These are phyloP conservation scores for Kurtzmaniella quercitrusa DNA, from an alignment of 1,139 yeast genomes.

Conservation along the genomic window DNA sequence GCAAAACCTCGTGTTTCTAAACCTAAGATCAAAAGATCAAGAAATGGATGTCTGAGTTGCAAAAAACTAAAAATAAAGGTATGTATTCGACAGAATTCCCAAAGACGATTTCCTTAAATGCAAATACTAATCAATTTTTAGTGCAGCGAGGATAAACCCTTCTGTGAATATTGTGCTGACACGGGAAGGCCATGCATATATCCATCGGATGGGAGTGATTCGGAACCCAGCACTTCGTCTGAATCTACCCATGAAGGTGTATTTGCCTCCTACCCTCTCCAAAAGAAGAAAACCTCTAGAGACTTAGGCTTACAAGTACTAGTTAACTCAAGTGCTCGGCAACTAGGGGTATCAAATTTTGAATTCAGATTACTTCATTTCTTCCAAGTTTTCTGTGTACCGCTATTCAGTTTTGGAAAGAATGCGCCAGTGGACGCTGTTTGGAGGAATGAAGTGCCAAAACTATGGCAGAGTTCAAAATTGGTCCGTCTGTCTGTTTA, in stretches of 20 bases:
- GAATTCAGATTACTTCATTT: slow-evolving; percentile 28
- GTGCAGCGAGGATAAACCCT: slow-evolving; percentile 34
- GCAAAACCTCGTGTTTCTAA: background rate
- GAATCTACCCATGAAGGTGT: background rate
- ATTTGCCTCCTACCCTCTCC: too few relatives aligned
- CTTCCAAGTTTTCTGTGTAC: slow-evolving; percentile 24
- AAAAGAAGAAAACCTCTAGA: background rate
- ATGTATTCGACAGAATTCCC: slow-evolving; percentile 12
- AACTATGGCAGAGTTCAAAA: slow-evolving; percentile 18
- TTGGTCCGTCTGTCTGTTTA: slow-evolving; percentile 21
- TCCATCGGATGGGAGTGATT: background rate
- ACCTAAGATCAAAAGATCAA: slow-evolving; percentile 4
- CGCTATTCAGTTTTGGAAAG: slow-evolving; percentile 21
- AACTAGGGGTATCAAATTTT: slow-evolving; percentile 23
- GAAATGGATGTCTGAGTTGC: slow-evolving; percentile 28
- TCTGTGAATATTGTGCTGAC: slow-evolving; percentile 35
- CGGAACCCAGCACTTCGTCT: background rate
- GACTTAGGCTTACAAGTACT: background rate
- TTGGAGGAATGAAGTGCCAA: slow-evolving; percentile 26
- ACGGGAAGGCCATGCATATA: slow-evolving; percentile 29
- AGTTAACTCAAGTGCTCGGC: slow-evolving; percentile 8
- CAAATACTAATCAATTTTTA: slow-evolving; percentile 8
- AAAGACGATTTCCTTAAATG: background rate
- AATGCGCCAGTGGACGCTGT: slow-evolving; percentile 18
- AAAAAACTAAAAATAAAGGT: slow-evolving; percentile 24